Base-by-base conservation (phyloP, 805 yeast species). In the Priceomyces castillae region DNA sequence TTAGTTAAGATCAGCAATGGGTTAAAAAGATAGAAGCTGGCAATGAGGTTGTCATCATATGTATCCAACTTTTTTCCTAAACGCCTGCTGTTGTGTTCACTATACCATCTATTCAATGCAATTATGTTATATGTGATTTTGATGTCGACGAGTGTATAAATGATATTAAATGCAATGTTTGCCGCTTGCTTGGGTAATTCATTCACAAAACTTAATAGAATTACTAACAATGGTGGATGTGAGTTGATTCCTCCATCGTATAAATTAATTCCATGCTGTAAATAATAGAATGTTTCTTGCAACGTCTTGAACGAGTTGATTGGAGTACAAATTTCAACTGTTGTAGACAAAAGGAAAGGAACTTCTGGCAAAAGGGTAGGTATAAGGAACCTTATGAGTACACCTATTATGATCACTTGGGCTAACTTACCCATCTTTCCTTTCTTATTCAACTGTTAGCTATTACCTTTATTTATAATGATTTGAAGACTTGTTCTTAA, bases 191-290 rank as follows among this genome's bases (percentile, higher is more conserved):
- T 39, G 1, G 67, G 64, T 39, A 51, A 49, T 34, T 52, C 60
- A 30, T 67, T 50, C 15, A 79, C 36, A 5, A 66, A 38, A 9
- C 74, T 67, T 57, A 84, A 71, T 1, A 80, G 46, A 2, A 72
- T 65, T 28, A 88, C 73, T 17, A 92, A 55, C 15, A 90, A 58
- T 3, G 97, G 96, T 2, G 95, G 81, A 53, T 89, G 96, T 62
- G 89, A 92, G 28, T 84, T 84, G 14, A 90, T 81, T 18, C 95
- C 95, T 7, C 97, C 97, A 47, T 80, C 80, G 56, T 89, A 92
- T 7, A 89, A 80, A 37, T 81, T 74, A 40, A 85, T 69, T 16
- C 72, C 73, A 52, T 81, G 76, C 2, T 70, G 59, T 43, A 79
- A 64, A 40, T 86, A 72, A 51, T 76, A 86, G 9, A 86, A 65